A percentile compares a stretch with the other conserved stretches of the same genome.
phyloP scores from a whole-genome alignment of 495 filamentous ascomycete species.

The Aspergillus avenaceus region DNA sequence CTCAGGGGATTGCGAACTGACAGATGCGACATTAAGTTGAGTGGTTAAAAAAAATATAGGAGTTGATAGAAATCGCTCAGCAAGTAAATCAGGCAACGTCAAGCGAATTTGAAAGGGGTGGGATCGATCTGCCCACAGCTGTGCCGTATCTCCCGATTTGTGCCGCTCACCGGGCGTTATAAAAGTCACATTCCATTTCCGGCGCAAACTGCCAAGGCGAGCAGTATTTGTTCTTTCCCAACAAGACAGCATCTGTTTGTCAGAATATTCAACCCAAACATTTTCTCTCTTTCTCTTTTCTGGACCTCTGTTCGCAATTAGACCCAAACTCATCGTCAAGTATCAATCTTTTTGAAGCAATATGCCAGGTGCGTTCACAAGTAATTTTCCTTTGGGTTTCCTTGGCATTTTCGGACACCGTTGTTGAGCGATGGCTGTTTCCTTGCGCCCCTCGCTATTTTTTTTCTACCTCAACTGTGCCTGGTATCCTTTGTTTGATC shows the following conservation, averaged over 20 bases:
- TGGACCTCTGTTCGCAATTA: background rate
- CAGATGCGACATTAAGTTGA: background rate
- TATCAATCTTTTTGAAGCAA: background rate
- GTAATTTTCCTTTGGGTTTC: background rate
- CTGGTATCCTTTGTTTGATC: background rate
- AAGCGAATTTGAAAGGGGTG: background rate
- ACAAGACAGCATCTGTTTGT: background rate
- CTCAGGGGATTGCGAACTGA: background rate
- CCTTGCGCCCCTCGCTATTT: background rate
- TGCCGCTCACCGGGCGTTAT: background rate
- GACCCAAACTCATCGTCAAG: background rate
- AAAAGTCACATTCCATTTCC: background rate
- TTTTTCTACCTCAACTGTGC: background rate
- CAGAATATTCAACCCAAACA: no score
- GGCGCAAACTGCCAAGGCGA: background rate
- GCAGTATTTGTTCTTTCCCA: background rate
- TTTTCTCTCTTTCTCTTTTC: background rate
- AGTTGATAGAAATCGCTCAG: background rate
- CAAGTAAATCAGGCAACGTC: background rate
- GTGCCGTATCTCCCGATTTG: background rate
- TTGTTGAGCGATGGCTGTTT: constrained; percentile 4
- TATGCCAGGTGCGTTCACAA: constrained; percentile 1
- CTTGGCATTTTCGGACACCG: constrained; percentile 11
- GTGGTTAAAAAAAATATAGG: background rate
- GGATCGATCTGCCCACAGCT: background rate